Evolutionary conservation across 306 rosid genomes (phyloP), one percentile per base, ranked within the genome.

Genomic region (Vicia villosa): DNA sequence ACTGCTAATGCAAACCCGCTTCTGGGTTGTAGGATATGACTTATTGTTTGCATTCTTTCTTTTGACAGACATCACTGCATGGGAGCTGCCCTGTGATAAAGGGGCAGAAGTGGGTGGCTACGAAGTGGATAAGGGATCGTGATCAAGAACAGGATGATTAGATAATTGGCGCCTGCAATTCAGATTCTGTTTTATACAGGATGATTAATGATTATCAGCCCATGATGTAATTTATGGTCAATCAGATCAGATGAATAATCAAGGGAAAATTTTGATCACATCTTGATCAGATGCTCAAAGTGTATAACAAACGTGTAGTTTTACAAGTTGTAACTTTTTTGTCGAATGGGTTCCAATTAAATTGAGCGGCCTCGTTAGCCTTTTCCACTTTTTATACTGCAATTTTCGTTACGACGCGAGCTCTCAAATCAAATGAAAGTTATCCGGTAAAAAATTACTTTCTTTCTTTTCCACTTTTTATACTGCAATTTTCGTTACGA

Each of bases 21-120:
- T 63, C 32, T 58, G 63, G 56, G 63, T 40, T 66, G 47, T 63
- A 32, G 64, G 68, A 63, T 57, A 40, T 64, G 70, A 68, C 59
- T 50, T 60, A 5, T 74, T 19, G 30, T 47, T 8, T 70, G 75
- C 7, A 60, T 79, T 30, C 13, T 76, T 81, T 30, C 13, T 72
- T 80, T 80, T 72, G 66, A 79, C 88, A 90, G 98, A 76, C 86
- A 73, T 88, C 98, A 36, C 85, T 93, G 68, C 98, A 93, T 76
- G 98, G 98, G 57, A 88, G 98, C 84, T 93, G 96, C 65, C 88
- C 96, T 17, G 97, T 93, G 66, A 81, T 86, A 51, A 78, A 81
- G 66, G 97, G 96, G 64, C 83, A 83, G 79, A 93, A 93, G 83
- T 93, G 98, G 97, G 97, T 93, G 38, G 96, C 97, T 16, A 90